Conservation (phyloP, 352 stramenopile genomes). For the Pythium aphanidermatum region DNA sequence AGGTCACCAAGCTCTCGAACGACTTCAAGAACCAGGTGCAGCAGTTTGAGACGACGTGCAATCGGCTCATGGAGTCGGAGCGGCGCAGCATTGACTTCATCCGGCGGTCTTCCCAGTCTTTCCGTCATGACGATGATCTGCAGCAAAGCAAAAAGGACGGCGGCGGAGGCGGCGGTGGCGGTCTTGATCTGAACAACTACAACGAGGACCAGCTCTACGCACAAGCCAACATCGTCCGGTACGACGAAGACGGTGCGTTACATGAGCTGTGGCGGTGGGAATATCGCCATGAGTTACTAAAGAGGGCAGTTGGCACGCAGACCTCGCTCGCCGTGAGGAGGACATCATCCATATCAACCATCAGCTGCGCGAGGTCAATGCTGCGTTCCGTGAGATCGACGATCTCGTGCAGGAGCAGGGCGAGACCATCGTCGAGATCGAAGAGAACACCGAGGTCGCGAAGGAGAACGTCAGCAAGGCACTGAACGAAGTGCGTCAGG, state of each 20-base stretch:
- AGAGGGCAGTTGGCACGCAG: slow-evolving; percentile 32
- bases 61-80: slow-evolving; percentile 59
- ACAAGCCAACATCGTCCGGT: slow-evolving; percentile 76
- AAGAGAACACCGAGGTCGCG: slow-evolving; percentile 70
- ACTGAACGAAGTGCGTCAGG: slow-evolving; percentile 64
- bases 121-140: slow-evolving; percentile 36
- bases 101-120: slow-evolving; percentile 68
- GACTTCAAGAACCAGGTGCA: slow-evolving; percentile 81
- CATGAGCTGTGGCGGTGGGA: neutral
- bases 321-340: slow-evolving; percentile 71
- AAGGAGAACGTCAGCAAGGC: slow-evolving; percentile 72
- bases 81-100: slow-evolving; percentile 74
- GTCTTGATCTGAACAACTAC: slow-evolving; percentile 65
- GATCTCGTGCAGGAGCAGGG: slow-evolving; percentile 78
- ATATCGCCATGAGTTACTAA: no score
- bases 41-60: slow-evolving; percentile 72
- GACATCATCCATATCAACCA: slow-evolving; percentile 88
- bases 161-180: slow-evolving; percentile 2
- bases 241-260: slow-evolving; percentile 77
- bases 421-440: slow-evolving; percentile 77
- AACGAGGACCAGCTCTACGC: slow-evolving; percentile 86
- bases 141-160: neutral
- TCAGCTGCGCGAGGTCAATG: slow-evolving; percentile 80
- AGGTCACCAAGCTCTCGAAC: slow-evolving; percentile 74
- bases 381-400: slow-evolving; percentile 81